Evolutionary conservation across 1,284 basidiomycete species (phyloP), one percentile per base, ranked within the genome.

Genomic region (Vanrija pseudolonga): DNA sequence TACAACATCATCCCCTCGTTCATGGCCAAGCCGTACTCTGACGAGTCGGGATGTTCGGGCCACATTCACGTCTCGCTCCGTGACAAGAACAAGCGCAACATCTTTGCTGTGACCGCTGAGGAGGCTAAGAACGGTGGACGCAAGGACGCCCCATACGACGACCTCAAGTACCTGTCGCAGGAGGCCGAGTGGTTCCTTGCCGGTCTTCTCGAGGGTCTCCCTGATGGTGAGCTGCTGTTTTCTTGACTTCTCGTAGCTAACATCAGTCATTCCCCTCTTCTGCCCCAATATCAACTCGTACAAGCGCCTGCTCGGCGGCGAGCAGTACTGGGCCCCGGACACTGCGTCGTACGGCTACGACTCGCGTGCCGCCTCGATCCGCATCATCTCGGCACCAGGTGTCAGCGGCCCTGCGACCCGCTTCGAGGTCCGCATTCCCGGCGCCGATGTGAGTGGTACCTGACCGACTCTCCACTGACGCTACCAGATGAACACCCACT

Each of bases 221-320:
- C 88, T 3, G 93, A 97, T 73, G 84, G 90, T 91, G 67, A 61
- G 82, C 65, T 40, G 3, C 14, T 4, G 4, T 39, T 20, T n/a
- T 36, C 7, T 6, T 4, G n/a, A n/a, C n/a, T n/a, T n/a, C 6
- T 6, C 15, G 2, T n/a, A 37, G 22, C 46, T 56, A 17, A 54
- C 52, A 17, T 7, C 55, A 75, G 72, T 76, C 47, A 70, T 79
- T 57, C 78, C 77, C 2, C 62, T 78, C 59, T 79, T 96, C 54
- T 93, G 94, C 36, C 92, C 93, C 1, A 96, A 89, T 0, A 88
- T 96, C 75, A 95, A 95, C 69, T 91, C 91, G n/a, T 98, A 98
- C 80, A 98, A 98, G 73, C 89, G 94, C 19, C 83, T 98, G 14
- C 86, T 91, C 17, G 93, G 89, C n/a, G 93, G 93, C 18, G 90